Base-by-base conservation (phyloP, 1,139 yeast species). In the Lodderomyces beijingensis region DNA sequence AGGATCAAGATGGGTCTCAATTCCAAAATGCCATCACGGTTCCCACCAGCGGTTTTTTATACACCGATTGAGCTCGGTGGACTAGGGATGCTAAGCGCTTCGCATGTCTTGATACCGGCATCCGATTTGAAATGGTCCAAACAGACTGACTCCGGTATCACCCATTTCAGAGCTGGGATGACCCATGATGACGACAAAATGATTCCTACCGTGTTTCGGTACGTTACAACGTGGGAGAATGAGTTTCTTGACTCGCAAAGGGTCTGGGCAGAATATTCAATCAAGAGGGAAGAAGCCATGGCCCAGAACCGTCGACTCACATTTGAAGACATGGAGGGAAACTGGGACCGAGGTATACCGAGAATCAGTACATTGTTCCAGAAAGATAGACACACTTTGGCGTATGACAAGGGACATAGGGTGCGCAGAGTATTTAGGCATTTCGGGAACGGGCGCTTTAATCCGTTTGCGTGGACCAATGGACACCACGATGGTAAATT, bases 51-150 rank as follows among this genome's bases (percentile, higher is more conserved):
- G 2, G 98, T 93, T 1, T 93, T 93, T 47, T 93, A 93, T 53
- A 87, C 98, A 0, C 98, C 98, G 0, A 91, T 88, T 47, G 99
- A 93, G 53, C 62, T 93, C 7, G 98, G 99, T 33, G 99, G 99
- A 24, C 62, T 93, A 29, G 98, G 98, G 13, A 93, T 93, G 98
- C 65, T 93, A 16, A 86, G 96, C 66, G 97, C 97, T 0, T 86
- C 96, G 11, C 98, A 93, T 55, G 86, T 91, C 32, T 66, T 91
- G 44, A 91, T 93, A 44, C 98, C 98, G 0, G 85, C 95, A 0
- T 82, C 95, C 4, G 98, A 91, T 55, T 64, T 91, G 41, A 70
- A 82, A 35, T 89, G 95, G 94, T 86, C 96, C 0, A 76, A 76
- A 48, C 97, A 89, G 57, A 88, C 97, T 0, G 96, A 89, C 39